A percentile compares a stretch with the other conserved stretches of the same genome.
Evolutionary conservation across 1,284 basidiomycete species (phyloP).

Genomic region (Leccinum griseonigrum): DNA sequence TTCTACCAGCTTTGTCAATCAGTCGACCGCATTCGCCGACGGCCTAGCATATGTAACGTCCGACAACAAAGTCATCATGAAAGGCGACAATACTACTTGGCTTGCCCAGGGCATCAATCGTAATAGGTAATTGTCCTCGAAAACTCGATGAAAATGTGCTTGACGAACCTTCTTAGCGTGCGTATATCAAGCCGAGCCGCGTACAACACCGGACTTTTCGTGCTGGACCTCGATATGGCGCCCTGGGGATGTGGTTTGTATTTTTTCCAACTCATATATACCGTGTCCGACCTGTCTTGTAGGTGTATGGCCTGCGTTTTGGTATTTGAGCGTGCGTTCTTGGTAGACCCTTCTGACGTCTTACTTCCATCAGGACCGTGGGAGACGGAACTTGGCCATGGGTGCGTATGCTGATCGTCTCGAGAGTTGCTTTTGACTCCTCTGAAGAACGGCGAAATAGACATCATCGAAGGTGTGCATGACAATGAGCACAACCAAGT

Average conservation of each 20-base stretch:
- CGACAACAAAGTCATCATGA: slow-evolving; percentile 65
- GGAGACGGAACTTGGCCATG: slow-evolving; percentile 46
- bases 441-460: slow-evolving; percentile 58
- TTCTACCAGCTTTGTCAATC: slow-evolving; percentile 49
- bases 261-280: not conserved
- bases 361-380: slow-evolving; percentile 30
- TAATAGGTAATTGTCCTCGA: slow-evolving; percentile 46
- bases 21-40: slow-evolving; percentile 43
- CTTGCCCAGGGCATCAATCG: slow-evolving; percentile 51
- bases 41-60: slow-evolving; percentile 52
- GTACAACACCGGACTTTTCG: slow-evolving; percentile 55
- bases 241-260: slow-evolving; percentile 56
- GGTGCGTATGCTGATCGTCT: slow-evolving; percentile 28
- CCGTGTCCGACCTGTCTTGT: slow-evolving; percentile 3
- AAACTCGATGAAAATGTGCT: not conserved
- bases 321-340: slow-evolving; percentile 41
- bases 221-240: slow-evolving; percentile 50
- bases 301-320: slow-evolving; percentile 57
- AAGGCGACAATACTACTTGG: slow-evolving; percentile 63
- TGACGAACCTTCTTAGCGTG: slow-evolving; percentile 35
- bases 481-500: slow-evolving; percentile 61
- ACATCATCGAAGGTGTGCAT: slow-evolving; percentile 66
- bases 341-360: slow-evolving; percentile 9
- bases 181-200: slow-evolving; percentile 44
- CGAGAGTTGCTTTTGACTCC: slow-evolving; percentile 8